Base-by-base conservation (phyloP, 179 eudicot species). In the Beta lomatogona region DNA sequence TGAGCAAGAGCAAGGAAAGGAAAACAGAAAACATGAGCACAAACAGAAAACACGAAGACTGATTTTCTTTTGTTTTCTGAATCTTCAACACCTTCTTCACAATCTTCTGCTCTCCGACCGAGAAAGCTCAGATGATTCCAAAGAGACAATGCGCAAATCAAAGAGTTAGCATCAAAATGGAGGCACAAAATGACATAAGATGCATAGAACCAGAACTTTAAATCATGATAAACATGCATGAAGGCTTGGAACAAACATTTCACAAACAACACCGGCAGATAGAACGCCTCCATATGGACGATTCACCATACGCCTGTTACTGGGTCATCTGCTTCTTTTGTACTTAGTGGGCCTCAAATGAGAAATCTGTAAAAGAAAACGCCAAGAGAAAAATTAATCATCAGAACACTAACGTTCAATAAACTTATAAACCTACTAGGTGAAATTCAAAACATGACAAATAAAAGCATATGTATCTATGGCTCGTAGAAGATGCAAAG, bases 271-370 rank as follows among this genome's bases (percentile, higher is more conserved):
- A 71, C 92, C 81, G 41, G 92, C 97, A 68, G 98, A 91, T 81
- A 95, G 87, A 25, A 95, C 97, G 21, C 98, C 98, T 45, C 97
- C 98, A 88, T 95, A 95, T 16, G 97, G 89, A 84, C 98, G 97
- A 85, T 95, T 95, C 55, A 93, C 97, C 25, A 97, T 93, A 80
- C 98, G 91, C 77, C 97, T 84, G 89, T 92, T 95, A 86, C 97
- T 91, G 52, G 98, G 77, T 65, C 93, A 78, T 82, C 97, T 89
- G 54, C 93, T 90, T 83, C 98, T 92, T 90, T 90, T 95, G 82
- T 93, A 95, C 77, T 95, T 92, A 28, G 97, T 86, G 67, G 98
- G 97, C 83, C 98, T 94, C 91, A 94, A 79, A 79, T 93, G 98
- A 53, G 98, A 97, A 89, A 95, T 95, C 98, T 95, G 86, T 71